Evolutionary conservation across 169 alveolate species (phyloP).

Genomic region (Amoebophrya sp.): DNA sequence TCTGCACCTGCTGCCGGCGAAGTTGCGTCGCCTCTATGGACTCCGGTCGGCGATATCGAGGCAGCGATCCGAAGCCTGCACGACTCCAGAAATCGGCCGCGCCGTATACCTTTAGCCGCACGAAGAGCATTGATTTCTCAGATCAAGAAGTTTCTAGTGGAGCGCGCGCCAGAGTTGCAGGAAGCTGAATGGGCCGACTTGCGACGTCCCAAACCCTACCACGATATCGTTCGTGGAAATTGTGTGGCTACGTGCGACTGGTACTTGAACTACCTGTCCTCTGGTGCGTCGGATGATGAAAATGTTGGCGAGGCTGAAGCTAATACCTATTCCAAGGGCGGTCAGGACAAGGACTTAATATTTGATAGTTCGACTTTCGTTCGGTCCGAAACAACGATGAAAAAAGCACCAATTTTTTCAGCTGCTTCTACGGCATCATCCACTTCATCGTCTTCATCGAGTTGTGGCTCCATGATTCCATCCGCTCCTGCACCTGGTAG

Average conservation of each 20-base stretch:
- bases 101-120: background rate
- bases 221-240: background rate
- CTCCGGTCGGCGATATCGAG: background rate
- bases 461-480: background rate
- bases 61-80: background rate
- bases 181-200: background rate
- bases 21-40: background rate
- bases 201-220: background rate
- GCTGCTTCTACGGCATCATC: too few species aligned
- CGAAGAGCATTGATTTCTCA: background rate
- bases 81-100: background rate
- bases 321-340: too few species aligned
- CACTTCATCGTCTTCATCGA: too few species aligned
- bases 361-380: too few species aligned
- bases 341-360: too few species aligned
- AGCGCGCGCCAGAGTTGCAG: background rate
- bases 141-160: background rate
- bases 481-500: background rate
- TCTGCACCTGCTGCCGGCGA: background rate
- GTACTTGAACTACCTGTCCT: background rate
- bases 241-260: slow-evolving; percentile 3
- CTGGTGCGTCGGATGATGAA: too few species aligned
- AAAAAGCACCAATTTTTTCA: too few species aligned
- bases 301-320: too few species aligned
- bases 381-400: too few species aligned